Percentiles rank a stretch among this genome's conserved stretches.
Conservation (phyloP, 1,284 basidiomycete species). For the Cryptococcus floricola region DNA sequence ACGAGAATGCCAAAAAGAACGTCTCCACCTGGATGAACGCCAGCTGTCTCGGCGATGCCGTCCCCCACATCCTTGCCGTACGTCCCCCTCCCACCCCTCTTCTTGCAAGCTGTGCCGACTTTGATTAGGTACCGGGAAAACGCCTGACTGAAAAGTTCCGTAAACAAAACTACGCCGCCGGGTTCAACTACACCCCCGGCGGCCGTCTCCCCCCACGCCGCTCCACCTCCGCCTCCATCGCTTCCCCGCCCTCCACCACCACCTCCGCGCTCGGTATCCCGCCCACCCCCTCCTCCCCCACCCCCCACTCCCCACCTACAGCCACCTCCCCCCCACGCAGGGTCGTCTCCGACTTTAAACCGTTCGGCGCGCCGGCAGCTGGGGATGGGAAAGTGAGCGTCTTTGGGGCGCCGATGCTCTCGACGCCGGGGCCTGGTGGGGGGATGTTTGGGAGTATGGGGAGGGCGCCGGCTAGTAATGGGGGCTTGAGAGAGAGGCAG, state of each 20-base stretch:
- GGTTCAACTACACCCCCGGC: slow-evolving; percentile 56
- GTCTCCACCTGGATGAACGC: slow-evolving; percentile 80
- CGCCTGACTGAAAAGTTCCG: slow-evolving; percentile 90
- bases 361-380: slow-evolving; percentile 64
- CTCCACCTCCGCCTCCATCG: slow-evolving; percentile 27
- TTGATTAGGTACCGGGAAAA: slow-evolving; percentile 71
- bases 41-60: slow-evolving; percentile 67
- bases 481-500: slow-evolving; percentile 20
- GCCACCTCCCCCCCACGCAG: slow-evolving; percentile 63
- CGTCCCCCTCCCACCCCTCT: slow-evolving; percentile 26
- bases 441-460: slow-evolving; percentile 47
- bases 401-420: slow-evolving; percentile 50
- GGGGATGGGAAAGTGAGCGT: slow-evolving; percentile 21
- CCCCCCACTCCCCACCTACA: neutral
- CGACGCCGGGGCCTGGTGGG: slow-evolving; percentile 44
- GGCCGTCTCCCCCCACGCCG: slow-evolving; percentile 55
- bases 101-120: neutral
- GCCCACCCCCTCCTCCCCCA: slow-evolving; percentile 43
- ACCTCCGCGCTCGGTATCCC: slow-evolving; percentile 41
- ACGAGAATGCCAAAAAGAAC: slow-evolving; percentile 83
- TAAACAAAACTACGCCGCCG: slow-evolving; percentile 32
- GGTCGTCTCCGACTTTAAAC: slow-evolving; percentile 80
- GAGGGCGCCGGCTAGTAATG: slow-evolving; percentile 31
- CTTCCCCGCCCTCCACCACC: slow-evolving; percentile 36
- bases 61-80: slow-evolving; percentile 75